Base-by-base conservation (phyloP, 2,329 filamentous ascomycete genomes). In the Penicillium sp. region DNA sequence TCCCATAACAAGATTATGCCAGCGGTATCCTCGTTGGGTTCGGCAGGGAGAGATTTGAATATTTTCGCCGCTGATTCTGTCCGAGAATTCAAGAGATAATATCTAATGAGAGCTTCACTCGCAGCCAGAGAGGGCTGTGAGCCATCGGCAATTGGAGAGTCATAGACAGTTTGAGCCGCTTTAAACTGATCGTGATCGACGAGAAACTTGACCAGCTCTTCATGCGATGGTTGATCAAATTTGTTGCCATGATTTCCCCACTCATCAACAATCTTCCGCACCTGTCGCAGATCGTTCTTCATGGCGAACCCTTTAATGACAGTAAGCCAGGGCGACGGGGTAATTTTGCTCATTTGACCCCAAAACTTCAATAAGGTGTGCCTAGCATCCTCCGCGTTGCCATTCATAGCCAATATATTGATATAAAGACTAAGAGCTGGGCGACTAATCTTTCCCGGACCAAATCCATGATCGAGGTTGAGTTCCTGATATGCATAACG, bases 1-100 rank as follows among this genome's bases (percentile, higher is more conserved):
- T 90, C 87, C 85, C 88, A 92, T 48, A 90, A 83, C 40, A 94
- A 81, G 11, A 90, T 77, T 11, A 86, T 80, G 66, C 94, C 87
- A 85, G 89, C 91, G 19, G 81, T 81, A 30, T 78, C 72, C 58
- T 87, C 84, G 39, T 66, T 68, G 76, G 79, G 48, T 70, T 74
- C 41, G 67, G 76, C 60, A 2, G 74, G 62, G 40, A 80, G 58
- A 11, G 70, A 72, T n/a, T 74, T 76, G 55, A 91, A 84, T 10
- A 88, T 74, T 1, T 76, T 69, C 49, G 82, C 79, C 1, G 84
- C 85, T 83, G 87, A 90, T 0, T 83, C 78, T 41, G 81, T 65
- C 49, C 88, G 77, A 23, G 80, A 73, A 49, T 84, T 85, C 19
- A 82, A 79, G 50, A 82, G 78, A 48, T 84, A 85, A 61, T 87